These are phyloP conservation scores for Cryphonectria nitschkei DNA, from an alignment of 2,329 filamentous ascomycete species.

Conservation along the genomic window DNA sequence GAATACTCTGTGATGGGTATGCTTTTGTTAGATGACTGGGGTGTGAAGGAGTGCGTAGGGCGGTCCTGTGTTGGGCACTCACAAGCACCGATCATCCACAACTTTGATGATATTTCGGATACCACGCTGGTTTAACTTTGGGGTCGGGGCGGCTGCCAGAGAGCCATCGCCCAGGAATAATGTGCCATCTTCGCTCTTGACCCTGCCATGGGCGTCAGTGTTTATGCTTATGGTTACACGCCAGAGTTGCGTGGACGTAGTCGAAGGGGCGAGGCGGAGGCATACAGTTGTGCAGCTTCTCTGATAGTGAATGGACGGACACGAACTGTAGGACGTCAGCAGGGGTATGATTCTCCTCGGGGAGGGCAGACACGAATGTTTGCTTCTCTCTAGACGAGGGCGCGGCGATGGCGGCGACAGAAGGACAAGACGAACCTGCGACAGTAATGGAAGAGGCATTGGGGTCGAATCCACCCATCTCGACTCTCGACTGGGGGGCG, in stretches of 20 bases:
- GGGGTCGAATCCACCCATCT: constrained; percentile 44
- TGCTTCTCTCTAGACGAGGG: too few relatives aligned
- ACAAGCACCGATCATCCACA: constrained; percentile 95
- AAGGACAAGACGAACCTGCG: constrained; percentile 48
- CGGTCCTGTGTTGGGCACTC: constrained; percentile 41
- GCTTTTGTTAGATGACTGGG: not conserved
- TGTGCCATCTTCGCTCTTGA: constrained; percentile 78
- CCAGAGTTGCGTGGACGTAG: not conserved
- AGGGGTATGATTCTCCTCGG: constrained; percentile 4
- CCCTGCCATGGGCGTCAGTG: constrained; percentile 42
- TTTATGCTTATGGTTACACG: not conserved
- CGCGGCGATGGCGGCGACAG: not conserved
- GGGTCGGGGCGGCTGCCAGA: constrained; percentile 81
- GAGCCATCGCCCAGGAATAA: constrained; percentile 97
- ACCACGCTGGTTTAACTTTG: constrained; percentile 83
- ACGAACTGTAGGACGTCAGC: constrained; percentile 55
- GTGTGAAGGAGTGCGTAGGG: not conserved
- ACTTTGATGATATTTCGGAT: constrained; percentile 94
- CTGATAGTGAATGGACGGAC: constrained; percentile 79
- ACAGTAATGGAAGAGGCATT: constrained; percentile 63
- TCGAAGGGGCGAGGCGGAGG: not conserved
- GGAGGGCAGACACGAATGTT: not conserved
- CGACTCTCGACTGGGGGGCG: constrained; percentile 15
- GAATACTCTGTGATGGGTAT: constrained; percentile 70
- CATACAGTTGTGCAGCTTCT: constrained; percentile 88